Evolutionary conservation across 176 grass and related monocot species (phyloP), one percentile per base, ranked within the genome.

Genomic region (Musa beccarii): DNA sequence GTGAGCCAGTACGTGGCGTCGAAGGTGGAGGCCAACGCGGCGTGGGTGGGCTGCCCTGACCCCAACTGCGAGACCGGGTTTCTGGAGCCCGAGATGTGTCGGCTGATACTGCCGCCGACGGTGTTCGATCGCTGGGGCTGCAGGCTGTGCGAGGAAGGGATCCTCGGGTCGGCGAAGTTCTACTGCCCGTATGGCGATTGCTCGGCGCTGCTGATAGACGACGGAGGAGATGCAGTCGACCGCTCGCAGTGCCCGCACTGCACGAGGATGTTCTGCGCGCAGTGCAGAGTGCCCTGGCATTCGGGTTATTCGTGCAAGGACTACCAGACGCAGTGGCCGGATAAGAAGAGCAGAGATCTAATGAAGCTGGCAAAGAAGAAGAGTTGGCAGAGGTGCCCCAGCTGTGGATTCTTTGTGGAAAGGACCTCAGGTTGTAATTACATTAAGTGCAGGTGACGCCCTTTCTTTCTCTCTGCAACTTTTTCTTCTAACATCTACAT

Each of bases 111-210:
- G 51, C 78, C 82, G 1, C 0, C 55, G 24, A 54, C 54, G 72
- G 69, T 84, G 23, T 79, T 90, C 73, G 83, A 86, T 6, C 66
- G 78, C 9, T 94, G 91, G 91, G 87, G 75, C 50, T 63, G 59
- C 29, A 76, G 77, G 19, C 81, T 90, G 19, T 84, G 85, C 63
- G 85, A 94, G 68, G 75, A 76, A n/a, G 79, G 78, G 22, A 55
- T 90, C 1, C 9, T 7, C 14, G 78, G 75, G 24, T 19, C 53
- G 52, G 52, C 69, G 20, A 88, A 81, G 79, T 79, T 90, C 81
- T 94, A 94, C 85, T 87, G 90, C 66, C 90, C 87, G 9, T 90
- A 84, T 67, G 90, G 55, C 52, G 91, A 93, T 20, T 90, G 91
- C 75, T 90, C 85, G 0, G 80, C 70, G 11, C 49, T 87, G 52